Evolutionary conservation across 1,284 basidiomycete species (phyloP), one percentile per base, ranked within the genome.

Genomic region (Marasmius tenuissimus): DNA sequence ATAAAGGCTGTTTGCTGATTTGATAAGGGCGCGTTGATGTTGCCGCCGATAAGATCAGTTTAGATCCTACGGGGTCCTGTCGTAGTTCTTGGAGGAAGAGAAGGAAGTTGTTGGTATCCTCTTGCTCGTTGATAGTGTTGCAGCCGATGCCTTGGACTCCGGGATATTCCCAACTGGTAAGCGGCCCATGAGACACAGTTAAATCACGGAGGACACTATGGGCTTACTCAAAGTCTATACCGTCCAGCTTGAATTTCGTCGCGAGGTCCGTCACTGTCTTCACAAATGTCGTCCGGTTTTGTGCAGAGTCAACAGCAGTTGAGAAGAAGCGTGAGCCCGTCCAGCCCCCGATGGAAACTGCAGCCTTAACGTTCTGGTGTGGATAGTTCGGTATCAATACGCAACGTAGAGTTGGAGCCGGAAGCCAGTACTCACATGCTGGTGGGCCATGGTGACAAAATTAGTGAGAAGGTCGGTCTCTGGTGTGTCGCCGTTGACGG

Each of bases 271-370:
- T 72, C 63, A 91, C 77, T 57, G 87, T 85, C 20, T 79, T 72
- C 52, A 85, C 84, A 63, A 92, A 91, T 0, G 77, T 78, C 7
- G 80, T 79, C 35, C 87, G 80, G 63, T 80, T 82, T 39, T 71
- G 68, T 0, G 76, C 68, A 18, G 76, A 80, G 27, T 76, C 79
- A 58, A 88, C 80, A 45, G 84, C 78, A 34, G 81, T 74, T 4
- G 89, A 92, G 70, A 86, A 93, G 73, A 65, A 84, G 18, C 59
- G 72, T 16, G 78, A 80, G 49, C 88, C 88, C 8, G 81, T 80
- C 91, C 91, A 93, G 18, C 91, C 91, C 51, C 91, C 91, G 58
- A 92, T 77, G 42, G 85, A 82, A n/a, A 90, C 72, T 45, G 85
- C 78, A 34, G 89, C 88, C 65, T 82, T 78, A 62, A 89, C 86